phyloP scores from a whole-genome alignment of 2,329 filamentous ascomycete genomes.

The Zasmidium angulare region DNA sequence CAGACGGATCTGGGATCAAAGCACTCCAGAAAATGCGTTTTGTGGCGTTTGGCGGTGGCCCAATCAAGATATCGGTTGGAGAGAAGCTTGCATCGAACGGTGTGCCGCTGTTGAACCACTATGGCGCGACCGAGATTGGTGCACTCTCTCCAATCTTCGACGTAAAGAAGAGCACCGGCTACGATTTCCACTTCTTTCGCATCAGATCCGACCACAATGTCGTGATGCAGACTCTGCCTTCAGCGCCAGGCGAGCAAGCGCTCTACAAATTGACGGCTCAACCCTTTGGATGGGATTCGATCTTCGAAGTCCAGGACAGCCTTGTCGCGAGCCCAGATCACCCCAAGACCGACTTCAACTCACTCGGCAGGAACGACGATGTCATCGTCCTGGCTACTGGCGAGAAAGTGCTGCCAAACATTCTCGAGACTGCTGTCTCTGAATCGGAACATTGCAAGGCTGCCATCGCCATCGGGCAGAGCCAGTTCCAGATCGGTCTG shows the following conservation, averaged over 20 bases:
- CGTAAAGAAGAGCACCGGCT: too few relatives aligned
- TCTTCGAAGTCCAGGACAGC: background rate
- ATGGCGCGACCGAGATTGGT: background rate
- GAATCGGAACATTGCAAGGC: background rate
- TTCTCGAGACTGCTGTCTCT: background rate
- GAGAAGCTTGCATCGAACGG: background rate
- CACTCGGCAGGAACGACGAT: slow-evolving; percentile 1
- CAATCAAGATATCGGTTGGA: background rate
- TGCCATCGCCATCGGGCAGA: background rate
- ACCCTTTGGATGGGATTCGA: background rate
- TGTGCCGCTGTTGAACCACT: background rate
- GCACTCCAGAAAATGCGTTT: background rate
- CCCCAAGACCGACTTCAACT: background rate
- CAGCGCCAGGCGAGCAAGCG: background rate
- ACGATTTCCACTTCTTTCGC: background rate
- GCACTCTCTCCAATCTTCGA: background rate
- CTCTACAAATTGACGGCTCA: background rate
- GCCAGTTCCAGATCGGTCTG: background rate
- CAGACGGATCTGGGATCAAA: background rate
- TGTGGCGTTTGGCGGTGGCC: background rate
- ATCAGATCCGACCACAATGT: background rate
- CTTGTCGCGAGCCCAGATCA: background rate
- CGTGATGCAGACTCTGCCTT: background rate
- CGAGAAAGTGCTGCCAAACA: background rate
- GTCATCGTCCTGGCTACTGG: background rate